Evolutionary conservation across 2,329 filamentous ascomycete species (phyloP), one percentile per base, ranked within the genome.

Genomic region (Gnomoniopsis smithogilvyi): DNA sequence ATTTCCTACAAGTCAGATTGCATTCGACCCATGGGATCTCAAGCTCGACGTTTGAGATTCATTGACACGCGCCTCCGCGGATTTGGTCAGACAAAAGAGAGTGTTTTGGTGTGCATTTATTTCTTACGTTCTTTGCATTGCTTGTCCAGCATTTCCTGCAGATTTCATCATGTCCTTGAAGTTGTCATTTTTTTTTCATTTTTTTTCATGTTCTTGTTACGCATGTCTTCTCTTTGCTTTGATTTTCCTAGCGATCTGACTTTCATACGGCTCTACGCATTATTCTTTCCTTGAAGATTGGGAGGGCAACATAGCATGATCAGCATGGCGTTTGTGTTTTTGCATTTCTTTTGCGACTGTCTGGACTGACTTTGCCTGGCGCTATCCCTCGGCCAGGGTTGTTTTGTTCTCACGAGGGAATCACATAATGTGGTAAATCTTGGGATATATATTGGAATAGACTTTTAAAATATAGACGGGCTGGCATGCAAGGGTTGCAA

Each of bases 311-410:
- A 51, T n/a, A 56, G 53, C 48, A 60, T 49, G 45, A 49, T 19
- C 38, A 61, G 59, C 59, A 58, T 54, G 55, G 59, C 54, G 59
- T 61, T 61, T 30, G 14, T 22, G 50, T n/a, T 57, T 58, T 26
- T 43, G 24, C 12, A 7, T 36, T 22, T 54, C 2, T 51, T 51
- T 14, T 30, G 3, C 17, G 8, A 36, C 19, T 51, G 33, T 36
- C 21, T 51, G 38, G 6, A 30, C 38, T 19, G 19, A 11, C 8
- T 45, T 22, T 22, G 19, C 12, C 7, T 45, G 52, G 48, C 52
- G 58, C 33, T 45, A 43, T 21, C 41, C 41, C 24, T 41, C 53
- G 52, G 41, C 22, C 30, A 24, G 50, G 48, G 22, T 51, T n/a
- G 43, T 45, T 45, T 45, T 12, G 15, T 30, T 51, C 22, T 36